These are phyloP conservation scores for Jaapia argillacea DNA, from an alignment of 768 basidiomycete species.

Conservation along the genomic window DNA sequence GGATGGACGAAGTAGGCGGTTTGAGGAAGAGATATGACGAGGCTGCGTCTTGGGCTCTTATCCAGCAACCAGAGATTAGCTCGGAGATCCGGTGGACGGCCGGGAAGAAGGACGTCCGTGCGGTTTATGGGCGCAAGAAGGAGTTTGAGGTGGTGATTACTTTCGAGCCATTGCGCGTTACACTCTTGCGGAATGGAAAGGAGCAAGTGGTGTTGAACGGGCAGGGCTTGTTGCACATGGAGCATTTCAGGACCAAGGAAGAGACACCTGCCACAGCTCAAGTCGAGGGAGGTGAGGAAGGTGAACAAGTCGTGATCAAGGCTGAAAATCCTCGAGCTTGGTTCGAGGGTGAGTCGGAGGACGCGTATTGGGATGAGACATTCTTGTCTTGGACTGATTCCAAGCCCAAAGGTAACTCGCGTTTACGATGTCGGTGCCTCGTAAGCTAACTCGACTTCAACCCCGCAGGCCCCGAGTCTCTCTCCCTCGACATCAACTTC, in stretches of 20 bases:
- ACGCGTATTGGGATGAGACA: conserved; percentile 83
- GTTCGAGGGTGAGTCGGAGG: conserved; percentile 85
- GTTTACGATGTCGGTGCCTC: conserved; percentile 8
- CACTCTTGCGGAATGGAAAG: conserved; percentile 61
- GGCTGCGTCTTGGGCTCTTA: conserved; percentile 81
- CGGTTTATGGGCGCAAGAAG: conserved; percentile 53
- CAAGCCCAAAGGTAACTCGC: conserved; percentile 95
- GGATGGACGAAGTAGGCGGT: conserved; percentile 84
- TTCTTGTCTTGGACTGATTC: conserved; percentile 84
- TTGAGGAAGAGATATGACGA: conserved; percentile 85
- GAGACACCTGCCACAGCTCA: conserved; percentile 36
- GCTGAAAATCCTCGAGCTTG: conserved; percentile 50
- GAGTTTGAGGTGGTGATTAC: conserved; percentile 58
- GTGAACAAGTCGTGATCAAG: conserved; percentile 42
- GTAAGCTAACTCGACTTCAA: neutral
- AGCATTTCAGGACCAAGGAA: conserved; percentile 79
- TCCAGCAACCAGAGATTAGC: conserved; percentile 59
- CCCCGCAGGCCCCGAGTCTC: conserved; percentile 80
- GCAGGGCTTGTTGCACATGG: conserved; percentile 89
- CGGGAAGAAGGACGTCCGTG: conserved; percentile 54
- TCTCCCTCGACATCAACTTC: conserved; percentile 89
- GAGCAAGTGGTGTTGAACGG: conserved; percentile 88
- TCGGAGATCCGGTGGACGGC: conserved; percentile 51
- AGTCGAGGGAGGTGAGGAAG: conserved; percentile 23
- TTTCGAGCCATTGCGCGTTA: conserved; percentile 69